phyloP scores from a whole-genome alignment of 2,329 filamentous ascomycete genomes.

The Penicillium olsonii region DNA sequence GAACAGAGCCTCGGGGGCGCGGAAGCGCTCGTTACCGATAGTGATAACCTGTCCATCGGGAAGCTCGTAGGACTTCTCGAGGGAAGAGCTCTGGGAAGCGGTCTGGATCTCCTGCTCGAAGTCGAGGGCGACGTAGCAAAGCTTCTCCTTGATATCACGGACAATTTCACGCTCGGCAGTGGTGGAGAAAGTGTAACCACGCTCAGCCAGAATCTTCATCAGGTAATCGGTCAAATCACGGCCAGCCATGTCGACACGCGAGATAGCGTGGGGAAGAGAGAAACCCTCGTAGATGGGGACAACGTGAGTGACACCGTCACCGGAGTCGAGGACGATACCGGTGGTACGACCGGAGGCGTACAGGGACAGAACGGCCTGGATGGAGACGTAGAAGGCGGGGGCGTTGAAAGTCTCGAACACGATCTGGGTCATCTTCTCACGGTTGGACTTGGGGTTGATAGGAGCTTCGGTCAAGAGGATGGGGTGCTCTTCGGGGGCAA shows the following conservation, averaged over 20 bases:
- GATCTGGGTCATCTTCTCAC: conserved; percentile 99
- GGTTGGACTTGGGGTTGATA: conserved; percentile 99
- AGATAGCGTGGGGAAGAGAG: conserved; percentile 99
- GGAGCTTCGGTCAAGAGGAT: conserved; percentile 98
- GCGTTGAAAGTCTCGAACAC: conserved; percentile 99
- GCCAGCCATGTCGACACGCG: conserved; percentile 99
- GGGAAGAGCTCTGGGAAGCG: conserved; percentile 94
- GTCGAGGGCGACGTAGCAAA: conserved; percentile 99
- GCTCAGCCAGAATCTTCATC: conserved; percentile 99
- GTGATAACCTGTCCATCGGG: conserved; percentile 99
- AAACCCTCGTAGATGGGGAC: conserved; percentile 99
- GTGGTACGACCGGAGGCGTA: conserved; percentile 99
- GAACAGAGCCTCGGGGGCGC: conserved; percentile 99
- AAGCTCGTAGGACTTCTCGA: conserved; percentile 99
- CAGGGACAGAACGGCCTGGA: conserved; percentile 98
- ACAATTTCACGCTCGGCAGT: conserved; percentile 99
- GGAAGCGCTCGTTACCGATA: conserved; percentile 99
- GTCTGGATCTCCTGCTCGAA: conserved; percentile 99
- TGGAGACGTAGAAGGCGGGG: conserved; percentile 99
- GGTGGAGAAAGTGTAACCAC: conserved; percentile 99
- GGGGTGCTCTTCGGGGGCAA: conserved; percentile 99
- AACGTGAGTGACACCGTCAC: conserved; percentile 99
- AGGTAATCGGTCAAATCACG: conserved; percentile 99
- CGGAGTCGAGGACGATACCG: conserved; percentile 99
- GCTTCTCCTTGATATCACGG: conserved; percentile 99